phyloP scores from a whole-genome alignment of 768 basidiomycete genomes.

The Tricholoma sp. region DNA sequence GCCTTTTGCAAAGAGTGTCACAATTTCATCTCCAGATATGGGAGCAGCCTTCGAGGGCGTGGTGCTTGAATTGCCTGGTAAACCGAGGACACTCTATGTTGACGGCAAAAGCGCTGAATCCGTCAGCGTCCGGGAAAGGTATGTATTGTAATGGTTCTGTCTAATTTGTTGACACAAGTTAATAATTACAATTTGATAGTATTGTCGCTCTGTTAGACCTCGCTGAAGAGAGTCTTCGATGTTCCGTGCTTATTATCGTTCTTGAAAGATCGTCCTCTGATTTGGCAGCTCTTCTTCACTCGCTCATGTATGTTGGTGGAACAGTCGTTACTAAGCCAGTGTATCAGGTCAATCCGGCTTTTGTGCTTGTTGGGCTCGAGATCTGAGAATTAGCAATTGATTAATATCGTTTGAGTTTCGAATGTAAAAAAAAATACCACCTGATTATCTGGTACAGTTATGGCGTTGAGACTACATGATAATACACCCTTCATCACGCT shows the following conservation, averaged over 20 bases:
- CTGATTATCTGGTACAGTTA: too few relatives aligned
- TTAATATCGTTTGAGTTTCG: neutral
- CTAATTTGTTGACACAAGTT: conserved; percentile 2
- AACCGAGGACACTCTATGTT: conserved; percentile 75
- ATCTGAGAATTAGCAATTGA: conserved; percentile 37
- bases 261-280: conserved; percentile 69
- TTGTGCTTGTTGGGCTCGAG: conserved; percentile 83
- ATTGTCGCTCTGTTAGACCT: conserved; percentile 85
- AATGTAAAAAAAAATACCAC: neutral
- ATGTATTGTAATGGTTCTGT: conserved; percentile 31
- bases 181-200: conserved; percentile 31
- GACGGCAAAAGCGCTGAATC: conserved; percentile 78
- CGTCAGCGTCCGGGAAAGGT: conserved; percentile 84
- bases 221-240: conserved; percentile 78
- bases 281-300: conserved; percentile 74
- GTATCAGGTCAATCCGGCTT: conserved; percentile 70
- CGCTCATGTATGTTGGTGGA: conserved; percentile 91
- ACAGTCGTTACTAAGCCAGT: conserved; percentile 78
- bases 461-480: conserved; percentile 52
- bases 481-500: conserved; percentile 53
- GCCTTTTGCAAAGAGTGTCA: conserved; percentile 70
- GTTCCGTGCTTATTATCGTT: conserved; percentile 74
- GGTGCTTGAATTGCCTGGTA: conserved; percentile 67
- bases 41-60: conserved; percentile 73
- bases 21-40: conserved; percentile 64